Evolutionary conservation across 225 moss, liverwort and hornwort species (phyloP), one percentile per base, ranked within the genome.

Genomic region (Pseudoscleropodium purum): DNA sequence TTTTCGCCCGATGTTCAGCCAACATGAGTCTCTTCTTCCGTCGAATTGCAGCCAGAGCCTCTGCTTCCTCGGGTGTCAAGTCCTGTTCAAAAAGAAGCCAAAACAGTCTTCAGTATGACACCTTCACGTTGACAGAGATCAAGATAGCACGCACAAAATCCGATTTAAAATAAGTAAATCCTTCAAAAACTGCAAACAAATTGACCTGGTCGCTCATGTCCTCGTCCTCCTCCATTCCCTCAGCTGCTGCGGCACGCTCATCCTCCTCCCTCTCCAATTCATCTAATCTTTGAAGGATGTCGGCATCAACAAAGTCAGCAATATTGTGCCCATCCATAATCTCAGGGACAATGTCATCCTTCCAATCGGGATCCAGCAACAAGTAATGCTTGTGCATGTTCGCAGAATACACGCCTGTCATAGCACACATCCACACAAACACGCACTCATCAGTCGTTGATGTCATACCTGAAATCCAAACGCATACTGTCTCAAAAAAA

Each of bases 201-300:
- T 64, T 90, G 65, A 92, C 95, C 93, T 95, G 94, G 68, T 96
- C 99, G 86, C 95, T 95, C 99, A 99, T 99, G 75, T 96, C 97
- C 79, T 97, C 97, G 49, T 97, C 99, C 72, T 87, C 96, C 33
- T 89, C 93, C 79, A 84, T 93, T 77, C 91, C 93, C 59, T 93
- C 95, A 13, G 93, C 91, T 62, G 91, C 92, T 43, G 93, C 92
- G 62, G 94, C 94, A 79, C 91, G 92, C 59, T 92, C 94, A 37
- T 97, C 97, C 77, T 99, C 99, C 88, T 99, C 98, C 75, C 96
- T 96, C 86, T 99, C 97, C 83, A 99, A 81, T 83, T 99, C 99
- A 54, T 97, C 97, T 45, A 99, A 94, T 91, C 97, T 93, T 68
- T 92, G 92, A 62, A 97, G 90, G 21, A 97, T 97, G 84, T 99